Evolutionary conservation across 2,329 filamentous ascomycete species (phyloP), one percentile per base, ranked within the genome.

Genomic region (Epicoccum sorghinum): DNA sequence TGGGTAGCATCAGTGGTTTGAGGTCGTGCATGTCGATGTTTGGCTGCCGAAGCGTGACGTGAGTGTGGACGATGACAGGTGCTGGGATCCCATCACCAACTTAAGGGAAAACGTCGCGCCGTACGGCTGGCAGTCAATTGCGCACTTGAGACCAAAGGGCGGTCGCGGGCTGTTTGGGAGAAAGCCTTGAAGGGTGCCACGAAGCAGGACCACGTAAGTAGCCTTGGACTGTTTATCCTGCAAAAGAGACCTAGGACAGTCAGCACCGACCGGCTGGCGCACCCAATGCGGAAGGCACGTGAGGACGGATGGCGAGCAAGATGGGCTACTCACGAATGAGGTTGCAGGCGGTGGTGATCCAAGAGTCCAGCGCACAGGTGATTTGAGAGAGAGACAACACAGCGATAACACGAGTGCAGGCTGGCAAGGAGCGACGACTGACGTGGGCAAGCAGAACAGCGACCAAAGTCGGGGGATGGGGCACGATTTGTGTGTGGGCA

Each of bases 121-220:
- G 52, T 47, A 47, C 51, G 52, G 53, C 60, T 60, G 52, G 53
- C 54, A 37, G 59, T 56, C 55, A 52, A 45, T 55, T 51, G 56
- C 57, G 47, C 58, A 58, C 59, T 59, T 62, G 52, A 14, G 58
- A 67, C 53, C 45, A 57, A 61, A 66, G 66, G 69, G 66, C 67
- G 68, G 61, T 61, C 61, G 69, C 63, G 51, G 58, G 59, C 49
- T 64, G 68, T 68, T 65, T 69, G 66, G 60, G 61, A 61, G 64
- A 60, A 53, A 53, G 65, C 52, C 33, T 59, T 47, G 61, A 55
- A 62, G 65, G 57, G 70, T 75, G 72, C 69, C 71, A 75, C 73
- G 71, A 75, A 67, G 60, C 62, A 55, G 60, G 70, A 70, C 70
- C 72, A 75, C 73, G 71, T 74, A 72, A 60, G 68, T 69, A 61